These are phyloP conservation scores for Dryas octopetala DNA, from an alignment of 306 rosid genomes.

Conservation along the genomic window DNA sequence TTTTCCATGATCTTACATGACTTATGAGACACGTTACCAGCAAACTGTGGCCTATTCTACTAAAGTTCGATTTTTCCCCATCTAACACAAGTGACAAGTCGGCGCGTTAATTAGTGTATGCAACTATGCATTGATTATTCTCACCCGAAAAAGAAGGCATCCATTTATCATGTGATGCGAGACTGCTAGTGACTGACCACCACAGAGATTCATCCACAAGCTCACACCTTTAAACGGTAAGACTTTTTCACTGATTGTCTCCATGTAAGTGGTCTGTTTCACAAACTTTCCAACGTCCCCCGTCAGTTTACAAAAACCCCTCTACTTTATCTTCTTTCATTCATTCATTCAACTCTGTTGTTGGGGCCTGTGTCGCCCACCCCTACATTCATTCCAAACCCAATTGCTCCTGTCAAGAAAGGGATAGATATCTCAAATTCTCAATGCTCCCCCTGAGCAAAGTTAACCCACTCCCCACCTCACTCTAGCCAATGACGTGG, in stretches of 20 bases:
- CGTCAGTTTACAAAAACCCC: background rate
- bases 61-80: too few relatives aligned
- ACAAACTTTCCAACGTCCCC: background rate
- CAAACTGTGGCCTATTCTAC: too few relatives aligned
- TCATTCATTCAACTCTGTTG: background rate
- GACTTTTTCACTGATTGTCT: background rate
- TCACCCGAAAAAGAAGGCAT: too few relatives aligned
- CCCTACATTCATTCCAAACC: background rate
- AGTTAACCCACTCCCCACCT: background rate
- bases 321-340: background rate
- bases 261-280: background rate
- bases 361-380: background rate
- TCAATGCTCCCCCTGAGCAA: background rate
- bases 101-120: too few relatives aligned
- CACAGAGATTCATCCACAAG: background rate
- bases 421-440: conserved; percentile 16
- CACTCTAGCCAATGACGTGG: background rate
- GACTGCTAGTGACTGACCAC: background rate
- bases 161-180: background rate
- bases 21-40: too few relatives aligned
- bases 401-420: conserved; percentile 15
- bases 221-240: too few relatives aligned
- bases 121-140: too few relatives aligned
- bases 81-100: too few relatives aligned
- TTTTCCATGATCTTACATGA: too few relatives aligned